Evolutionary conservation across 345 rosid species (phyloP).

Genomic region (Melastoma malabathricum): DNA sequence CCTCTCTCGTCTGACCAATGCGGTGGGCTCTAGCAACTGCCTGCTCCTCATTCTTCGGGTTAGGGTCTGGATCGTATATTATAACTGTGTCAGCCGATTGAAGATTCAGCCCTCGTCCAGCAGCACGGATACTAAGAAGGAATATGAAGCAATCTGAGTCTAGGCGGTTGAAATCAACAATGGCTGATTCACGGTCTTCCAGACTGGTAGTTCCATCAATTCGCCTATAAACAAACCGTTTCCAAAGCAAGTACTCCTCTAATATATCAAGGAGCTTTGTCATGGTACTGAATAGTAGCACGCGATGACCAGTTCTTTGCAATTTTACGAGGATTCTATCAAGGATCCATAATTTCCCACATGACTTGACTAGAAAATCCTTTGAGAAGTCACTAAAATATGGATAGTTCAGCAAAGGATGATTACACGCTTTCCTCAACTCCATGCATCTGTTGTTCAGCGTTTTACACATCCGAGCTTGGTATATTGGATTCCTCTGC

Average conservation of each 20-base stretch:
- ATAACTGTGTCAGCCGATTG: constrained; percentile 98
- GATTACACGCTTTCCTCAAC: constrained; percentile 92
- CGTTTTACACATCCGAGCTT: constrained; percentile 59
- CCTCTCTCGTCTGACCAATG: constrained; percentile 96
- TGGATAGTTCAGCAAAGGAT: constrained; percentile 95
- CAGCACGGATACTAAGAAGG: constrained; percentile 96
- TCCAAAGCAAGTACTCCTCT: constrained; percentile 98
- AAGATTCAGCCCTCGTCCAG: constrained; percentile 99
- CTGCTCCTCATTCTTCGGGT: constrained; percentile 99
- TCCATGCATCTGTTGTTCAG: constrained; percentile 98
- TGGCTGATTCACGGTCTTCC: constrained; percentile 99
- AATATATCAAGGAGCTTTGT: constrained; percentile 94
- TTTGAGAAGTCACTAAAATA: constrained; percentile 78
- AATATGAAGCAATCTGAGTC: constrained; percentile 87
- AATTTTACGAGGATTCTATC: constrained; percentile 93
- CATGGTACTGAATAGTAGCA: constrained; percentile 98
- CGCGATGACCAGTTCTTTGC: constrained; percentile 90
- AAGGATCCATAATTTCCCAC: constrained; percentile 93
- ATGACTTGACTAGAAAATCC: constrained; percentile 83
- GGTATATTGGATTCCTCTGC: constrained; percentile 70
- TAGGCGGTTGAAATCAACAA: constrained; percentile 85
- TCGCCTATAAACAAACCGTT: constrained; percentile 75
- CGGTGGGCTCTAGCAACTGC: constrained; percentile 99
- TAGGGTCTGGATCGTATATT: constrained; percentile 99
- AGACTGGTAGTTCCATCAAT: constrained; percentile 99